Base-by-base conservation (phyloP, 345 rosid species). In the Bruguiera parviflora region DNA sequence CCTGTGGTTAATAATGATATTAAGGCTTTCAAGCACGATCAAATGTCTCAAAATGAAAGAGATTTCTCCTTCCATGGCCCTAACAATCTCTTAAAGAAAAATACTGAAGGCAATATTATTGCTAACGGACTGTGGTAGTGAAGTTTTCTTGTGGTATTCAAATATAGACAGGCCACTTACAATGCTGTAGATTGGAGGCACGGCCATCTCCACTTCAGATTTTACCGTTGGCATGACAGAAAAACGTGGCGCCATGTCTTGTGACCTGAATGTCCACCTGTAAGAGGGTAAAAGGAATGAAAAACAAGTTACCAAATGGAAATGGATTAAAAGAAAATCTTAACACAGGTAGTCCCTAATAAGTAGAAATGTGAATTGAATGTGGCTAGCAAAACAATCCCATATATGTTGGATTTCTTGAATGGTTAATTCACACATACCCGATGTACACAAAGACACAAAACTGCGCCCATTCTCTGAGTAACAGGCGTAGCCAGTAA, bases 221-320 rank as follows among this genome's bases (percentile, higher is more conserved):
- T 85, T 93, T 65, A 88, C 63, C 22, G 87, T 72, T 5, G 97
- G 97, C 89, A 91, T 89, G 22, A 91, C 91, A 8, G 91, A 81
- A 77, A 91, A 93, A 19, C 85, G 78, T 1, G 96, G 96, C 5
- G 91, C 98, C 84, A 85, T 71, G 62, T 82, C 94, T 70, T 93
- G 96, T 24, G 96, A 89, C 83, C 96, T 85, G 78, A 93, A 93
- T 72, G 89, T 91, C 98, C 98, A 93, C 66, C 98, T 93, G 78
- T 58, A 56, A 35, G 53, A 61, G 13, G 66, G 13, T 13, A 4
- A 53, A 61, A 6, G 3, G 33, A 57, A 68, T 8, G 10, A 15
- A 73, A 69, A 74, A 43, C 19, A 24, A 22, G 27, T 43, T 52
- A 43, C 16, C 32, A 22, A 16, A 58, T 58, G 49, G 32, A 61